Evolutionary conservation across 169 alveolate species (phyloP).

Genomic region (Eimeria mitis): DNA sequence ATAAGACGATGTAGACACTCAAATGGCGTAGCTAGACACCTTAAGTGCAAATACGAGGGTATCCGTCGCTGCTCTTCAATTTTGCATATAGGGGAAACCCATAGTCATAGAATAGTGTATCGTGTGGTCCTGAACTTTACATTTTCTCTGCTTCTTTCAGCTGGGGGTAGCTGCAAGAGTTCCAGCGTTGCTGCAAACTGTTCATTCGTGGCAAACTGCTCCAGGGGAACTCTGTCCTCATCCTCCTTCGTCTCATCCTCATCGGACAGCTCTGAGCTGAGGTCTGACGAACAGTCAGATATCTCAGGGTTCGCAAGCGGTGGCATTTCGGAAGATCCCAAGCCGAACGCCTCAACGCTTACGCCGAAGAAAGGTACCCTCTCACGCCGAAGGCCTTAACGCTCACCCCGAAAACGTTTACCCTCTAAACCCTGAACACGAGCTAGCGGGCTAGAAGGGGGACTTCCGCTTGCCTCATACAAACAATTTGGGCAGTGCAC

Average conservation of each 20-base stretch:
- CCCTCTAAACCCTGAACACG: not conserved
- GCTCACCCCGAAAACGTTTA: too few species aligned
- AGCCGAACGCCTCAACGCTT: not conserved
- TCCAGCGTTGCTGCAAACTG: constrained; percentile 44
- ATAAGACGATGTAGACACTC: not conserved
- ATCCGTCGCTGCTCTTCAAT: not conserved
- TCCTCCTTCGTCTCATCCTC: constrained; percentile 55
- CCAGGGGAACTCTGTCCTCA: constrained; percentile 35
- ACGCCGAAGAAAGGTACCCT: too few species aligned
- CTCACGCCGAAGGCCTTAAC: not conserved
- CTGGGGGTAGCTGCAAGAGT: constrained; percentile 52
- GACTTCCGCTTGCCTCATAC: not conserved
- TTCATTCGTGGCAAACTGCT: constrained; percentile 59
- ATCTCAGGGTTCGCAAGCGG: not conserved
- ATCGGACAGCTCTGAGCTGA: constrained; percentile 22
- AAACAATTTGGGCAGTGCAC: not conserved
- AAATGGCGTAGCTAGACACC: not conserved
- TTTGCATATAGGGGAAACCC: not conserved
- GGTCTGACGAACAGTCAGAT: constrained; percentile 37
- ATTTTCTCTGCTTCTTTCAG: constrained; percentile 64
- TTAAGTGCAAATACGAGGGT: not conserved
- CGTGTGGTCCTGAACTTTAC: not conserved
- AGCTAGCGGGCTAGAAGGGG: not conserved
- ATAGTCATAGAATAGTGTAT: not conserved
- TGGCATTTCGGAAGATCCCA: not conserved